Base-by-base conservation (phyloP, 1,284 basidiomycete species). In the Phellopilus nigrolimitatus region DNA sequence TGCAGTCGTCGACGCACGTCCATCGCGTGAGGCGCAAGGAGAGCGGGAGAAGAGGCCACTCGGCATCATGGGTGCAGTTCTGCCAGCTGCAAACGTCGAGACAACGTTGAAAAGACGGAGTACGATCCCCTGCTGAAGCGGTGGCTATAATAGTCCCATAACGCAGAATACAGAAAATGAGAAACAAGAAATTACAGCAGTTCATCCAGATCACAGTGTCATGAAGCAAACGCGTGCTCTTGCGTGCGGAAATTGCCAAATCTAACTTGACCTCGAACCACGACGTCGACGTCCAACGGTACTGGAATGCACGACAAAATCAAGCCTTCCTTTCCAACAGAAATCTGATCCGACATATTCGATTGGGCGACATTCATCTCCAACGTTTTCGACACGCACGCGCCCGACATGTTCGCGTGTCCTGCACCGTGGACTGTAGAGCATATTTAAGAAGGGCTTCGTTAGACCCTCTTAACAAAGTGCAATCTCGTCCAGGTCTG, bases 1-100 rank as follows among this genome's bases (percentile, higher is more conserved):
- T 82, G 76, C 95, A 98, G 66, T 97, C 78, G 61, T 91, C 91
- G 10, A 68, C 62, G 68, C 95, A 97, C 15, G 87, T 80, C 95
- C 78, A 88, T 57, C 65, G 78, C 56, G 75, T 88, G 57, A 84
- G 57, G 36, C 72, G 75, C 48, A 86, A 66, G 19, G 72, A 53
- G 48, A 80, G 57, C 42, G 79, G 63, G 54, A 79, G 63, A 44
- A 68, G 38, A 13, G 52, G 58, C 6, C 64, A 56, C 44, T 63
- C 58, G 54, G 72, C 73, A 17, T 17, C 12, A 41, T 56, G n/a
- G 62, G 56, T 6, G 57, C 55, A 19, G 57, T 57, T 59, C 79
- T 81, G n/a, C 59, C 56, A 33, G 67, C 25, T 34, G 46, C 54
- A 55, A 9, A 31, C 10, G 7, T 13, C 62, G 19, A 80, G 62